Evolutionary conservation across 148 eudicot species (phyloP).

Genomic region (Vaccinium corymbosum): DNA sequence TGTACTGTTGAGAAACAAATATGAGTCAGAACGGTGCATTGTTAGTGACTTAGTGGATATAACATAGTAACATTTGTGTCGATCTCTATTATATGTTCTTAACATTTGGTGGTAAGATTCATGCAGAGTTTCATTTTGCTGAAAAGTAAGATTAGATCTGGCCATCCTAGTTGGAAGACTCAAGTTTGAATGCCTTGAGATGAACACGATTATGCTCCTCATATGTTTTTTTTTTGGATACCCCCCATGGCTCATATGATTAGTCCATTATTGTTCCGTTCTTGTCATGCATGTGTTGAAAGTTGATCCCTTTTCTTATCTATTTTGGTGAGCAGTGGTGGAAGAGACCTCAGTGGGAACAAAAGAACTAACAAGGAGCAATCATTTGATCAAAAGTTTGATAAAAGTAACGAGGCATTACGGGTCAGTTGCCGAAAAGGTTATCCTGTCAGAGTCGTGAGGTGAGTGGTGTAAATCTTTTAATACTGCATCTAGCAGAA

Average conservation of each 20-base stretch:
- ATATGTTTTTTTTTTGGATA: no score
- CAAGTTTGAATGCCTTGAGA: neutral
- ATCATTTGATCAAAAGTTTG: conserved; percentile 77
- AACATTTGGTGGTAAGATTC: neutral
- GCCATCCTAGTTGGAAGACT: neutral
- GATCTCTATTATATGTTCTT: neutral
- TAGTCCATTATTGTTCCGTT: neutral
- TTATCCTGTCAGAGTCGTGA: conserved; percentile 89
- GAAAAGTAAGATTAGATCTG: neutral
- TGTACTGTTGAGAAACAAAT: no score
- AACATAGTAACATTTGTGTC: neutral
- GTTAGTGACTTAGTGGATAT: neutral
- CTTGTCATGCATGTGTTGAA: neutral
- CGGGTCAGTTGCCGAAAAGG: conserved; percentile 78
- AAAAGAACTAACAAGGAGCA: conserved; percentile 87
- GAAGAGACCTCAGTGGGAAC: conserved; percentile 91
- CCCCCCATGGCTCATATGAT: no score
- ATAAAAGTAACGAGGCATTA: conserved; percentile 59
- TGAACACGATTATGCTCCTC: neutral
- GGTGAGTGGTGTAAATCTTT: conserved; percentile 35
- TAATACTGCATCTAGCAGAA: neutral
- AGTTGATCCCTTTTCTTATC: neutral
- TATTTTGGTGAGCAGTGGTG: conserved; percentile 60
- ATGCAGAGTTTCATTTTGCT: neutral
- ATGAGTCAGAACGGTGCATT: neutral